phyloP scores from a whole-genome alignment of 257 asterid genomes.

The Penstemon barbatus region DNA sequence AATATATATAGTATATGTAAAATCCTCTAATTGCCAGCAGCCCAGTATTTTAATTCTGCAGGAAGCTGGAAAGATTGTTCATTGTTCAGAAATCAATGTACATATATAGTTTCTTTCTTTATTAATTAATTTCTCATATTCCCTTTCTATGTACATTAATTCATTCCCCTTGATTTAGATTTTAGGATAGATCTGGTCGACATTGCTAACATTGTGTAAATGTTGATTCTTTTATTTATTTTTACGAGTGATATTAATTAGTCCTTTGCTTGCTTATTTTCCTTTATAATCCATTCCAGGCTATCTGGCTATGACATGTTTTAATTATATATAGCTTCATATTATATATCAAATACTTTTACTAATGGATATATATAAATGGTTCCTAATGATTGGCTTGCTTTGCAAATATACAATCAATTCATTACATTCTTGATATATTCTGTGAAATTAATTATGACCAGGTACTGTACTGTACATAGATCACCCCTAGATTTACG shows the following conservation, averaged over 20 bases:
- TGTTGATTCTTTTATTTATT: slow-evolving; percentile 23
- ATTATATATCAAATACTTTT: too few relatives aligned
- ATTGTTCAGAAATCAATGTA: slow-evolving; percentile 21
- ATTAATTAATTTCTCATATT: background rate
- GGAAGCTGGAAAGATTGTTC: background rate
- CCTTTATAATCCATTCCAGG: background rate
- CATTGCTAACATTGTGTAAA: slow-evolving; percentile 31
- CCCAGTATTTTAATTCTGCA: background rate
- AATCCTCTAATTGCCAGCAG: background rate
- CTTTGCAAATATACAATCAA: too few relatives aligned
- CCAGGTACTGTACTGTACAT: too few relatives aligned
- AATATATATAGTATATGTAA: background rate
- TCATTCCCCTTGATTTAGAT: slow-evolving; percentile 21
- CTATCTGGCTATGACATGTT: too few relatives aligned
- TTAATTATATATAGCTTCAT: too few relatives aligned
- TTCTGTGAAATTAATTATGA: too few relatives aligned
- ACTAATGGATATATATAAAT: too few relatives aligned
- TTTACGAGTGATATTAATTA: slow-evolving; percentile 14
- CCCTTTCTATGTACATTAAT: slow-evolving; percentile 14
- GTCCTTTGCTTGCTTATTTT: background rate
- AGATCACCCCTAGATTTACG: too few relatives aligned
- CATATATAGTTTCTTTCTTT: background rate
- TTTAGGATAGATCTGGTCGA: slow-evolving; percentile 1
- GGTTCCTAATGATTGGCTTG: too few relatives aligned
- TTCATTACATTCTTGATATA: too few relatives aligned